Evolutionary conservation across 495 filamentous ascomycete genomes (phyloP).

Genomic region (Aspergillus incahuasiensis): DNA sequence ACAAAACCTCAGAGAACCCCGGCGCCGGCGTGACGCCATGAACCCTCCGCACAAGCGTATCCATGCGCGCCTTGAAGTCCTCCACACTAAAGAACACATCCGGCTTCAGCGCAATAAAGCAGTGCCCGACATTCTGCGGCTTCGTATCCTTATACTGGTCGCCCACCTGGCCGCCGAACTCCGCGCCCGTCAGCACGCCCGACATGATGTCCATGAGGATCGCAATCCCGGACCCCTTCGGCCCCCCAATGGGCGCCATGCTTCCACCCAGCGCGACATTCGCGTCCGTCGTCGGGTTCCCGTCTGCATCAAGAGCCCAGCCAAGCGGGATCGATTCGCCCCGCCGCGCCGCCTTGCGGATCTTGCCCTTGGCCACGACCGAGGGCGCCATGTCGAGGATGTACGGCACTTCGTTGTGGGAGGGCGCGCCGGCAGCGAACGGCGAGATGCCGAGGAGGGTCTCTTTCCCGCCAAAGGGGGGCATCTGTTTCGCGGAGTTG

Average conservation of each 20-base stretch:
- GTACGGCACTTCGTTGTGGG: slow-evolving; percentile 3
- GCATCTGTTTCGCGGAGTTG: slow-evolving; percentile 24
- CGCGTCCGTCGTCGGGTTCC: slow-evolving; percentile 23
- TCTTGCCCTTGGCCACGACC: slow-evolving; percentile 24
- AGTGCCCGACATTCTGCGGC: slow-evolving; percentile 28
- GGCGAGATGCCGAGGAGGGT: slow-evolving; percentile 23
- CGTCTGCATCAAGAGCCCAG: slow-evolving; percentile 27
- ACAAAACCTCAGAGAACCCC: slow-evolving; percentile 11
- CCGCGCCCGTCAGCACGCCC: slow-evolving; percentile 24
- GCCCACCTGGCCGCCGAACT: slow-evolving; percentile 26
- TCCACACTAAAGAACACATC: slow-evolving; percentile 25
- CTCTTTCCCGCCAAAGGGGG: slow-evolving; percentile 24
- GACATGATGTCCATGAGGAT: slow-evolving; percentile 33
- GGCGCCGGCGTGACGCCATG: slow-evolving; percentile 9
- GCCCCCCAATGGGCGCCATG: slow-evolving; percentile 30
- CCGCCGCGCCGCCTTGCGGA: slow-evolving; percentile 23
- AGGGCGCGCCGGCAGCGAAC: slow-evolving; percentile 20
- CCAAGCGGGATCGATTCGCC: slow-evolving; percentile 28
- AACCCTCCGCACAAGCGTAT: slow-evolving; percentile 14
- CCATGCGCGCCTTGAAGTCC: slow-evolving; percentile 21
- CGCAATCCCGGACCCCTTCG: slow-evolving; percentile 24
- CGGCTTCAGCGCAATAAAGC: slow-evolving; percentile 26
- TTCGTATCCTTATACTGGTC: slow-evolving; percentile 23
- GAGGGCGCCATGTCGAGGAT: slow-evolving; percentile 20
- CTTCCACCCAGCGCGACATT: slow-evolving; percentile 20